Percentiles rank a stretch among this genome's conserved stretches.
phyloP scores from a whole-genome alignment of 2,329 filamentous ascomycete species.

The Didymella segeticola region DNA sequence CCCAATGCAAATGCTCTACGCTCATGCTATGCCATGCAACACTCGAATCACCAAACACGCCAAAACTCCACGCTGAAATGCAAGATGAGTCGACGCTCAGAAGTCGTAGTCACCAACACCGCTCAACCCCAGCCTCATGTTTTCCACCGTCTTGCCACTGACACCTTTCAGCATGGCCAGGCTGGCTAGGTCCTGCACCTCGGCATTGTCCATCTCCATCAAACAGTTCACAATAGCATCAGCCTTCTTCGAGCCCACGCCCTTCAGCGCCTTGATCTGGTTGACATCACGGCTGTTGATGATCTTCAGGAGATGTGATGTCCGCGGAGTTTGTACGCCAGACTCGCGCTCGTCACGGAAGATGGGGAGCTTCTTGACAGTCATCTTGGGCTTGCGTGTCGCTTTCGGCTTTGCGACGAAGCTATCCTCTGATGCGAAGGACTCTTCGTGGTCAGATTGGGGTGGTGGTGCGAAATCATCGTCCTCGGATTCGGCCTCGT shows the following conservation, averaged over 20 bases:
- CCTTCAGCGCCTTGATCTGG: conserved; percentile 70
- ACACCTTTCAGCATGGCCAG: conserved; percentile 58
- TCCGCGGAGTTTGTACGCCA: conserved; percentile 60
- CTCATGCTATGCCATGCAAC: background rate
- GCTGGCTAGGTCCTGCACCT: conserved; percentile 51
- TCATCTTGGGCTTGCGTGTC: conserved; percentile 42
- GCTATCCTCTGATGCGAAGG: conserved; percentile 48
- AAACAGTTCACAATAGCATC: conserved; percentile 58
- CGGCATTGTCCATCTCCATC: conserved; percentile 54
- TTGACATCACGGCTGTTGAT: conserved; percentile 75
- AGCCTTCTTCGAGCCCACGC: conserved; percentile 76
- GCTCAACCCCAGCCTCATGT: conserved; percentile 54
- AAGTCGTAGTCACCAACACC: conserved; percentile 32
- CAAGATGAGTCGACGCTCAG: conserved; percentile 21
- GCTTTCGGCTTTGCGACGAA: conserved; percentile 49
- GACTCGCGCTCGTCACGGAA: conserved; percentile 43
- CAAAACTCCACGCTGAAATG: conserved; percentile 32
- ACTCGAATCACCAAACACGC: background rate
- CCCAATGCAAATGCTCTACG: conserved; percentile 10
- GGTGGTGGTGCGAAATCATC: conserved; percentile 52
- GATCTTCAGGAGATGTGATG: conserved; percentile 69
- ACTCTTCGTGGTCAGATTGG: conserved; percentile 47
- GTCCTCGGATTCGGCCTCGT: conserved; percentile 43
- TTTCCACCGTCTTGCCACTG: conserved; percentile 58
- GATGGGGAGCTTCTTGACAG: conserved; percentile 44